phyloP scores from a whole-genome alignment of 352 stramenopile species.

The Phytopythium chamaehyphon region DNA sequence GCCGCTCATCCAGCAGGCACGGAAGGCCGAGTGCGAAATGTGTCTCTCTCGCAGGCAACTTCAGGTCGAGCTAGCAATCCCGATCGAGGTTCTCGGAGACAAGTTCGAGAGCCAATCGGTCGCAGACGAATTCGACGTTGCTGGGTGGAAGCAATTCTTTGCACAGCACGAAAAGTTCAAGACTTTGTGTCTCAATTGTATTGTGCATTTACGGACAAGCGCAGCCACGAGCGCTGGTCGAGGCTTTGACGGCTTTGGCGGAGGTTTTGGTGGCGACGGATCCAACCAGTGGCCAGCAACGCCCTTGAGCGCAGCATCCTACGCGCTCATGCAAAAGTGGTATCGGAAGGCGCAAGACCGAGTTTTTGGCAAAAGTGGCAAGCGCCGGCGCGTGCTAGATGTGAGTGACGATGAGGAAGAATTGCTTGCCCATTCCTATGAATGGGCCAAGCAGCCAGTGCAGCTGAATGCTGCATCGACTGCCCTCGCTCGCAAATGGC shows the following conservation, averaged over 20 bases:
- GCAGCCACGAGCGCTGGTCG: slow-evolving; percentile 18
- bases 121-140: slow-evolving; percentile 90
- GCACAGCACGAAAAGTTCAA: slow-evolving; percentile 91
- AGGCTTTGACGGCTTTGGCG: slow-evolving; percentile 16
- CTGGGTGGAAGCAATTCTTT: slow-evolving; percentile 96
- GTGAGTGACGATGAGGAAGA: slow-evolving; percentile 89
- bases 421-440: slow-evolving; percentile 49
- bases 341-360: slow-evolving; percentile 88
- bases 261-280: slow-evolving; percentile 11
- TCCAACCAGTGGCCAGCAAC: slow-evolving; percentile 42
- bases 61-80: slow-evolving; percentile 92
- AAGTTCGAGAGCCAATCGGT: slow-evolving; percentile 89
- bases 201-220: slow-evolving; percentile 70
- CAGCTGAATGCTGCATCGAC: slow-evolving; percentile 71
- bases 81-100: slow-evolving; percentile 90
- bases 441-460: slow-evolving; percentile 79
- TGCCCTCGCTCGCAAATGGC: slow-evolving; percentile 79
- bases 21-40: slow-evolving; percentile 93
- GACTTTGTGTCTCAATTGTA: slow-evolving; percentile 93
- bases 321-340: slow-evolving; percentile 90
- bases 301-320: slow-evolving; percentile 79
- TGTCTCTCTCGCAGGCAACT: slow-evolving; percentile 93
- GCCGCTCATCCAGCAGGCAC: slow-evolving; percentile 87
- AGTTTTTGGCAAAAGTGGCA: slow-evolving; percentile 77
- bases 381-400: slow-evolving; percentile 52